phyloP scores from a whole-genome alignment of 306 rosid genomes.

The Canavalia gladiata region DNA sequence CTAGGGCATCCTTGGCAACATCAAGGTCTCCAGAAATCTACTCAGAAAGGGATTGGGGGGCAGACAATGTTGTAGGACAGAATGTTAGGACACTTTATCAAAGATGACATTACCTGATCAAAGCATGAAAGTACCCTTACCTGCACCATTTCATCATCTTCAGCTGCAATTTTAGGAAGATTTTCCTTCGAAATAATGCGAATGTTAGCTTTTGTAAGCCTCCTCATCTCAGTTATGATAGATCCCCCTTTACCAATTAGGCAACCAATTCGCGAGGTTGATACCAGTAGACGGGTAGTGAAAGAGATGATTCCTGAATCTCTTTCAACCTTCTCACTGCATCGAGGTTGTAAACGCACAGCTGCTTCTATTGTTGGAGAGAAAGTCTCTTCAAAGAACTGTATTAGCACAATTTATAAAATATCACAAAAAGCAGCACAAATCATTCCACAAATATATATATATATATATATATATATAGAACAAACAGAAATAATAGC shows the following conservation, averaged over 20 bases:
- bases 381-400: constrained; percentile 86
- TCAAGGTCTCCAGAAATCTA: constrained; percentile 97
- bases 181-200: constrained; percentile 88
- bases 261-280: constrained; percentile 96
- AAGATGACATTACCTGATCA: constrained; percentile 8
- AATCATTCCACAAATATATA: constrained; percentile 9
- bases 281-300: constrained; percentile 92
- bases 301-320: constrained; percentile 95
- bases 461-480: not conserved
- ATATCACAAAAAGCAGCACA: constrained; percentile 30
- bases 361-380: constrained; percentile 94
- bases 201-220: constrained; percentile 89
- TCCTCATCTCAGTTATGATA: constrained; percentile 94
- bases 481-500: constrained; percentile 9
- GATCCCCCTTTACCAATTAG: constrained; percentile 99
- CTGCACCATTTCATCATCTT: constrained; percentile 99
- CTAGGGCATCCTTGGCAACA: constrained; percentile 94
- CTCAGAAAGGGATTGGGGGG: constrained; percentile 14
- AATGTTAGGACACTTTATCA: constrained; percentile 7
- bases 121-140: constrained; percentile 53
- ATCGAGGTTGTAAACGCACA: constrained; percentile 93
- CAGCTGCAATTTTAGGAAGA: constrained; percentile 95
- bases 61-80: constrained; percentile 36
- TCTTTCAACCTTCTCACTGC: constrained; percentile 95
- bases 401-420: constrained; percentile 48